Base-by-base conservation (phyloP, 1,284 basidiomycete species). In the Boletus putidus region DNA sequence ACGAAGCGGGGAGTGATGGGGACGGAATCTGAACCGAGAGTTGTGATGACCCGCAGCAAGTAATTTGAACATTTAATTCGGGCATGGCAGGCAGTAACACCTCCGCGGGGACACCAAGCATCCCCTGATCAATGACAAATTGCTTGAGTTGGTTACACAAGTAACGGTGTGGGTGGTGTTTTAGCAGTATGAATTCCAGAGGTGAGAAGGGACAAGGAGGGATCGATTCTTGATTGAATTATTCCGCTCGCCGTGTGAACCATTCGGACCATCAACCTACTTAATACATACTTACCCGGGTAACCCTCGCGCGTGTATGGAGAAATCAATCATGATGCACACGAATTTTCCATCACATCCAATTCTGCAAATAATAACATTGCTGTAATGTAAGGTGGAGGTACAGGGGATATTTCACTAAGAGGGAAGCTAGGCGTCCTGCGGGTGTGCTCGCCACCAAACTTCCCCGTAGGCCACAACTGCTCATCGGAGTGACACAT, bases 311-410 rank as follows among this genome's bases (percentile, higher is more conserved):
- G 27, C 16, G n/a, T 2, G 4, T 4, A 29, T 15, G 35, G 23
- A 31, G 16, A 31, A 31, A 15, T 15, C 27, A n/a, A 40, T 20
- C n/a, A n/a, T n/a, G n/a, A n/a, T n/a, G n/a, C n/a, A 16, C 18
- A 39, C 18, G 18, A 25, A 18, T 20, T 35, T 36, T 15, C 2
- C 18, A 5, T 40, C 9, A 14, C 12, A n/a, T 23, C 12, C 5
- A 20, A 37, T 20, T 37, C 25, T 16, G 29, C 3, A 35, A 29
- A 35, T 12, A 31, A 36, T 21, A 29, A 2, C 2, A 40, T 33
- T 20, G 7, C 15, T 42, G 33, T 59, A 53, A 43, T 20, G 6
- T 63, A 60, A 27, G n/a, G 23, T 53, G 18, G 29, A 23, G 44
- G 14, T 60, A 63, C 61, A 39, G 9, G 16, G 8, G 23, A 20